These are phyloP conservation scores for Boechera divaricarpa DNA, from an alignment of 345 rosid species.

Conservation along the genomic window DNA sequence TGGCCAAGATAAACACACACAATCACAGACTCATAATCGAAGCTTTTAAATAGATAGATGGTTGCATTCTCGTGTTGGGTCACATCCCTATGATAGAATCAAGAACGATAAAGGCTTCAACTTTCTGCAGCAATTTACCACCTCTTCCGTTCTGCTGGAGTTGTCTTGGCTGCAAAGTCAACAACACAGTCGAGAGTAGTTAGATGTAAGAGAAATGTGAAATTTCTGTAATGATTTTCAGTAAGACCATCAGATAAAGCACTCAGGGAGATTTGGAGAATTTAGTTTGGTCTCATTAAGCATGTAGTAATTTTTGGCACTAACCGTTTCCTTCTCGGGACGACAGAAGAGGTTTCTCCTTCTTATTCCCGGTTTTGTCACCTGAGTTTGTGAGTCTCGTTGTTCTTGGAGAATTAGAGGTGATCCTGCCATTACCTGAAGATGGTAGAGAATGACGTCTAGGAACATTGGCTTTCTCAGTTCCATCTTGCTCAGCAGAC, in stretches of 20 bases:
- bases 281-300: slow-evolving; percentile 18
- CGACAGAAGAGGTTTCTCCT: slow-evolving; percentile 56
- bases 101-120: slow-evolving; percentile 28
- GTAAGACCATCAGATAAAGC: slow-evolving; percentile 5
- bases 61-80: slow-evolving; percentile 29
- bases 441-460: slow-evolving; percentile 88
- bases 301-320: slow-evolving; percentile 27
- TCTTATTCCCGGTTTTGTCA: slow-evolving; percentile 64
- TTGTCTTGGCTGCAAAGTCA: slow-evolving; percentile 62
- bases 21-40: slow-evolving; percentile 35
- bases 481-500: slow-evolving; percentile 60
- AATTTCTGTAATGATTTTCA: neutral
- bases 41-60: slow-evolving; percentile 44
- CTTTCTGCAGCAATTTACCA: slow-evolving; percentile 41
- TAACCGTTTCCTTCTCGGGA: slow-evolving; percentile 71
- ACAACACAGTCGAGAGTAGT: slow-evolving; percentile 4
- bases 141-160: slow-evolving; percentile 65
- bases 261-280: slow-evolving; percentile 2
- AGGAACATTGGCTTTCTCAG: slow-evolving; percentile 58
- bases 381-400: slow-evolving; percentile 58
- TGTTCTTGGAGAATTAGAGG: slow-evolving; percentile 79
- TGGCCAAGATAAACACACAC: slow-evolving; percentile 42
- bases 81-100: slow-evolving; percentile 21
- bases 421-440: slow-evolving; percentile 61
- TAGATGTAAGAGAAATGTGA: slow-evolving; percentile 13